Conservation (phyloP, 768 basidiomycete genomes). For the Tubosaeta sp. region DNA sequence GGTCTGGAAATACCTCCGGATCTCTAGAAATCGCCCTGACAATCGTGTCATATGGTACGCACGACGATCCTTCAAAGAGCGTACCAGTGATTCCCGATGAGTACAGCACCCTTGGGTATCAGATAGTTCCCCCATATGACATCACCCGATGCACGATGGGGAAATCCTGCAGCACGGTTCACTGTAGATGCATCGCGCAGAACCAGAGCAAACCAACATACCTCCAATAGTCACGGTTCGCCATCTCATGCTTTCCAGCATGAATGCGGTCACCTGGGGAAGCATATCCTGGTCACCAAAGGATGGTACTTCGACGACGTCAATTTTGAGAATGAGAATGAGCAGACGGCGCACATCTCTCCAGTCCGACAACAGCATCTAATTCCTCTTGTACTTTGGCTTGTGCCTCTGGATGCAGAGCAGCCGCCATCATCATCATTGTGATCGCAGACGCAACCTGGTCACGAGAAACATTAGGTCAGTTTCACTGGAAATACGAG, state of each 20-base stretch:
- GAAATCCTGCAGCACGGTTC: slow-evolving; percentile 41
- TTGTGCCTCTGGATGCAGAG: slow-evolving; percentile 47
- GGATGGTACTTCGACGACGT: slow-evolving; percentile 29
- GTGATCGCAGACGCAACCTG: slow-evolving; percentile 46
- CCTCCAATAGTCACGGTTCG: slow-evolving; percentile 33
- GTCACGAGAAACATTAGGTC: not conserved
- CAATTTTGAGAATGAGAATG: not conserved
- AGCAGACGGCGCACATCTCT: slow-evolving; percentile 14
- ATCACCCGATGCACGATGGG: slow-evolving; percentile 59
- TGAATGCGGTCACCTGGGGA: slow-evolving; percentile 34
- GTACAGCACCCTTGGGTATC: slow-evolving; percentile 38
- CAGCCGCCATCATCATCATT: slow-evolving; percentile 52
- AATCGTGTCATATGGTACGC: not conserved
- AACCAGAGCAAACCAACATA: not conserved
- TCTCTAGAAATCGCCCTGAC: slow-evolving; percentile 44
- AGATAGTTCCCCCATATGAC: slow-evolving; percentile 37
- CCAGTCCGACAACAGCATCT: slow-evolving; percentile 45
- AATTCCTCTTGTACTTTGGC: slow-evolving; percentile 48
- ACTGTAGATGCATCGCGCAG: not conserved
- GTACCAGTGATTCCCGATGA: slow-evolving; percentile 36
- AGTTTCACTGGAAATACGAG: too few species aligned
- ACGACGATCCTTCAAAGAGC: not conserved
- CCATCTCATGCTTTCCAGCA: slow-evolving; percentile 36
- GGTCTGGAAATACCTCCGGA: slow-evolving; percentile 49
- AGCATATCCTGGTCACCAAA: slow-evolving; percentile 33